Evolutionary conservation across 345 rosid genomes (phyloP), one percentile per base, ranked within the genome.

Genomic region (Lepidium africanum): DNA sequence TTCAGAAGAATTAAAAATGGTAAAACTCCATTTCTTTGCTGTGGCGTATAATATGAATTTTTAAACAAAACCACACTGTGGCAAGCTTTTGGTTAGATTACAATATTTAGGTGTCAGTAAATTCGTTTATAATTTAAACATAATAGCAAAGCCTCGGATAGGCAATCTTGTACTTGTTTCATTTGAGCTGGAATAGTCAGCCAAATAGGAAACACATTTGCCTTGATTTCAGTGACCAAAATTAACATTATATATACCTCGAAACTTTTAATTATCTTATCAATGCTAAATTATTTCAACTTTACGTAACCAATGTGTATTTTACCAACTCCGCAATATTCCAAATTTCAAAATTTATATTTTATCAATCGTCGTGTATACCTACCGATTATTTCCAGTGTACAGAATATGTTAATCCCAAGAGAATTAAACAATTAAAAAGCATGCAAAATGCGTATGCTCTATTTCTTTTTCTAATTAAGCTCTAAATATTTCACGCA

Each of bases 141-240:
- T 3, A 30, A 56, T 17, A 0, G 49, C 40, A 25, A 4, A 13
- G 21, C 25, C 13, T 33, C 17, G 43, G 25, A 11, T 55, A 42
- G 11, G 53, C 21, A n/a, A 10, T 43, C 19, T 17, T 9, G 42
- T 32, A 35, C 11, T 57, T 56, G 43, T 25, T 35, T 30, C 33
- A 30, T 30, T 9, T 46, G 38, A 36, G 35, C 56, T 40, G 36
- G 45, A 42, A 10, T 16, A 38, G 53, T 61, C 27, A 16, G 57
- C 11, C 47, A 59, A 25, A 66, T 67, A 9, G 59, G 32, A 54
- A 64, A 37, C 62, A 63, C n/a, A 51, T 35, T 16, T 42, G 23
- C 63, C 70, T 69, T 69, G 59, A 47, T 75, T 46, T 75, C 70
- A 62, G 74, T 68, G 70, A 69, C 41, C 54, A 47, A 37, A 39